Conservation (phyloP, 306 rosid genomes). For the Quercus engelmannii region DNA sequence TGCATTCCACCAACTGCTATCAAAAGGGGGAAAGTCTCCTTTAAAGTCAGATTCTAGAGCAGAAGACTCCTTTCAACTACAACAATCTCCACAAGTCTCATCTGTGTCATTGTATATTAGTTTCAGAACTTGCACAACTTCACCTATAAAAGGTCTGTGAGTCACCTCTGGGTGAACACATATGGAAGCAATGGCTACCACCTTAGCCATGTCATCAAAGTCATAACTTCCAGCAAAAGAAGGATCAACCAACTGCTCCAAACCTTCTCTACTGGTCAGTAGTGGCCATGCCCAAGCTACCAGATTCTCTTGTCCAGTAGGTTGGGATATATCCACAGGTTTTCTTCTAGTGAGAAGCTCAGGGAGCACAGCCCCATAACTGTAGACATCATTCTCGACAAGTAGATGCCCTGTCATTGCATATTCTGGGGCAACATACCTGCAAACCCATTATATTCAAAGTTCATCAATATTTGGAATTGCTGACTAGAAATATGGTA, state of each 20-base stretch:
- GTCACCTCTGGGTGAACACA: slow-evolving; percentile 85
- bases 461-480: slow-evolving; percentile 15
- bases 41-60: slow-evolving; percentile 59
- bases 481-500: background rate
- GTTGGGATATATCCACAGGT: slow-evolving; percentile 88
- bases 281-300: slow-evolving; percentile 88
- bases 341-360: slow-evolving; percentile 91
- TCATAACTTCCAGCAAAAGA: slow-evolving; percentile 52
- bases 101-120: background rate
- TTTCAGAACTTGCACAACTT: slow-evolving; percentile 77
- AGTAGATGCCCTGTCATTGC: slow-evolving; percentile 97
- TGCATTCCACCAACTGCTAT: slow-evolving; percentile 76
- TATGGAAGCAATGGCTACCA: slow-evolving; percentile 92
- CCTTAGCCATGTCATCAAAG: slow-evolving; percentile 84
- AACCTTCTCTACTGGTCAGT: slow-evolving; percentile 64
- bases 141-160: slow-evolving; percentile 93
- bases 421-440: slow-evolving; percentile 96
- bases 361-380: slow-evolving; percentile 85
- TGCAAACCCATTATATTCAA: slow-evolving; percentile 30
- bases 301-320: slow-evolving; percentile 73
- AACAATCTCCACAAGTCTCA: slow-evolving; percentile 72
- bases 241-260: slow-evolving; percentile 80
- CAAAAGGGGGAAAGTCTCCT: slow-evolving; percentile 62
- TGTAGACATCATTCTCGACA: slow-evolving; percentile 90
- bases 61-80: slow-evolving; percentile 68